Conservation (phyloP, 495 filamentous ascomycete genomes). For the Talaromyces borbonicus region DNA sequence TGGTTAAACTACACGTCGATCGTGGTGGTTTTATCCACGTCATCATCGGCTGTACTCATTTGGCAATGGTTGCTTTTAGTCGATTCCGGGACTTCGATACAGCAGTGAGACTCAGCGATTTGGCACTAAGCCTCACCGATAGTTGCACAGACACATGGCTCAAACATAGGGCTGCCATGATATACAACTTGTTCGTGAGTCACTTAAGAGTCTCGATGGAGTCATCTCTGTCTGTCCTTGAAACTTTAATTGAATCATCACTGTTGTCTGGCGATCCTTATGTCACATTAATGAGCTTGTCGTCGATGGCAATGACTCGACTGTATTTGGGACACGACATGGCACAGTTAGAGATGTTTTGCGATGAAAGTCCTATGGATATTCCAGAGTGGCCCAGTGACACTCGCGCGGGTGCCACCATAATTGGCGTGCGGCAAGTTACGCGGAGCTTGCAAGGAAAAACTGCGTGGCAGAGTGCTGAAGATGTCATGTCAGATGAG, state of each 20-base stretch:
- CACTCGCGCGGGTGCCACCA: slow-evolving; percentile 68
- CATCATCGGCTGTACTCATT: slow-evolving; percentile 61
- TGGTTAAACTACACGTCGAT: slow-evolving; percentile 59
- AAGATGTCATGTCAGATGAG: slow-evolving; percentile 60
- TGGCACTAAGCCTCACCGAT: slow-evolving; percentile 59
- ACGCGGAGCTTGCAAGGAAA: slow-evolving; percentile 80
- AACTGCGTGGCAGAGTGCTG: slow-evolving; percentile 46
- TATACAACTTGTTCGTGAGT: slow-evolving; percentile 63
- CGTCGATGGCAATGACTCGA: slow-evolving; percentile 57
- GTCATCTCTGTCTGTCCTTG: slow-evolving; percentile 49
- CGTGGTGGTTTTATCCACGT: slow-evolving; percentile 54
- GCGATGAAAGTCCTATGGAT: slow-evolving; percentile 64
- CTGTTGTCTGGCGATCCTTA: slow-evolving; percentile 64
- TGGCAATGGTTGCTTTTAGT: slow-evolving; percentile 62
- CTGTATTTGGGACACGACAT: slow-evolving; percentile 69
- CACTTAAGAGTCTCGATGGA: slow-evolving; percentile 53
- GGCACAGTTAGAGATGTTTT: slow-evolving; percentile 63
- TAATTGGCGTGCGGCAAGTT: slow-evolving; percentile 60
- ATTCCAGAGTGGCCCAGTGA: slow-evolving; percentile 64
- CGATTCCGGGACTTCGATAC: slow-evolving; percentile 65
- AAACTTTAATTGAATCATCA: slow-evolving; percentile 60
- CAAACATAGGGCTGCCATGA: slow-evolving; percentile 57
- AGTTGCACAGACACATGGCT: slow-evolving; percentile 57
- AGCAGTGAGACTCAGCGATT: slow-evolving; percentile 50
- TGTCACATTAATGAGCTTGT: slow-evolving; percentile 63